Base-by-base conservation (phyloP, 441 rosid species). In the Daphne laureola region DNA sequence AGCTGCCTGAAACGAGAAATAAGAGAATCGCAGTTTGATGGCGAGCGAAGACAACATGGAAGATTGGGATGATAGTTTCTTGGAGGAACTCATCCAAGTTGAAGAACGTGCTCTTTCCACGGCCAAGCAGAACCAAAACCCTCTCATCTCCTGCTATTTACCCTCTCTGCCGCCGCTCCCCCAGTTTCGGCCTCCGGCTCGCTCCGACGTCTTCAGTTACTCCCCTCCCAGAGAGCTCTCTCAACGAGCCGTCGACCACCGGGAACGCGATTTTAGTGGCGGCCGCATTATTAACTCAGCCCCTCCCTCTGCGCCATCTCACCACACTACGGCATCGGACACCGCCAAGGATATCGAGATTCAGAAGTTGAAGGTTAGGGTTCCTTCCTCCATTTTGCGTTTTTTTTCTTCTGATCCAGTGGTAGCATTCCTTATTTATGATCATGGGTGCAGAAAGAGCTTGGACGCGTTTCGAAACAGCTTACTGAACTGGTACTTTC, bases 151-250 rank as follows among this genome's bases (percentile, higher is more conserved):
- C 14, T 58, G 57, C 8, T 43, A 27, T 50, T 63, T 55, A 23
- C 65, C 48, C 48, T 62, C 64, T 17, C 49, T 38, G 55, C 68
- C 53, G 1, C 27, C 42, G 1, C 43, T 26, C 1, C 36, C 43
- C 14, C 41, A 27, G 46, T 63, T 57, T 16, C 56, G 48, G 50
- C 66, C 38, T 4, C 57, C 48, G 12, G 64, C 46, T 17, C 74
- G 36, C n/a, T 18, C 27, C 43, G 54, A 42, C 58, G 42, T 48
- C 54, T 1, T 61, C 43, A 69, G 72, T 73, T 76, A 72, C 70
- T 91, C 96, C 48, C 97, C 96, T 42, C 97, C 98, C 5, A 79
- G 92, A 44, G 72, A 62, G 63, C 83, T 92, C 61, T 81, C 90
- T 21, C 97, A 86, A 51, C 66, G 82, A 66, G 59, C 70, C 12